Percentiles rank a stretch among this genome's conserved stretches.
Evolutionary conservation across 306 rosid species (phyloP).

Genomic region (Prinsepia uniflora): DNA sequence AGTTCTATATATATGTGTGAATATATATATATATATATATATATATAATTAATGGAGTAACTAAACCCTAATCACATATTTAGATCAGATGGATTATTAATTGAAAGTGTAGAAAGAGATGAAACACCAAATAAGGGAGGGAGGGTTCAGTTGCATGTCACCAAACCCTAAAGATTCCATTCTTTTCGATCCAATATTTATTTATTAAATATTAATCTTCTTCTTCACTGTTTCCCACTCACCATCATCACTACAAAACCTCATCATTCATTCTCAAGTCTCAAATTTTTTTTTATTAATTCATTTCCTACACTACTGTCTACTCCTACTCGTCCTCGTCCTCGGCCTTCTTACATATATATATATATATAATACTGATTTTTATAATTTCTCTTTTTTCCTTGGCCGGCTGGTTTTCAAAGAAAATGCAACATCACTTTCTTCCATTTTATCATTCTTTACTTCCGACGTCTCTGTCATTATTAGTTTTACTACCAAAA

Average conservation of each 20-base stretch:
- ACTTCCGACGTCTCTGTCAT: slow-evolving; percentile 15
- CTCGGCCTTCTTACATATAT: no score
- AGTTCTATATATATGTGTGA: no score
- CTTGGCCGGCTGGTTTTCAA: slow-evolving; percentile 34
- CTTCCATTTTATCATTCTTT: slow-evolving; percentile 30
- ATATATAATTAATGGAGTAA: no score
- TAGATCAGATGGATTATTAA: no score
- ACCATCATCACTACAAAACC: slow-evolving; percentile 46
- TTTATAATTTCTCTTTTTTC: background rate
- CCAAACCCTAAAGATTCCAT: slow-evolving; percentile 69
- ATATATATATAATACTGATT: no score
- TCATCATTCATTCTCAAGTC: slow-evolving; percentile 37
- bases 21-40: no score
- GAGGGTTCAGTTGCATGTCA: no score
- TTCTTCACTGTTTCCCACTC: slow-evolving; percentile 49
- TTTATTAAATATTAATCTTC: background rate
- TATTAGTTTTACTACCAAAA: slow-evolving; percentile 38
- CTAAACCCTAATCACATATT: no score
- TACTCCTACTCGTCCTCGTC: no score
- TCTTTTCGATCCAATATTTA: slow-evolving; percentile 22
- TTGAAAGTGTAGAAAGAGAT: no score
- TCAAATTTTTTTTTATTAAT: slow-evolving; percentile 23
- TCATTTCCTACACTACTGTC: no score
- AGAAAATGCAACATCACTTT: slow-evolving; percentile 24
- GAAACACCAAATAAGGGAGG: no score